phyloP scores from a whole-genome alignment of 768 basidiomycete genomes.

The Phylloporus sp. region DNA sequence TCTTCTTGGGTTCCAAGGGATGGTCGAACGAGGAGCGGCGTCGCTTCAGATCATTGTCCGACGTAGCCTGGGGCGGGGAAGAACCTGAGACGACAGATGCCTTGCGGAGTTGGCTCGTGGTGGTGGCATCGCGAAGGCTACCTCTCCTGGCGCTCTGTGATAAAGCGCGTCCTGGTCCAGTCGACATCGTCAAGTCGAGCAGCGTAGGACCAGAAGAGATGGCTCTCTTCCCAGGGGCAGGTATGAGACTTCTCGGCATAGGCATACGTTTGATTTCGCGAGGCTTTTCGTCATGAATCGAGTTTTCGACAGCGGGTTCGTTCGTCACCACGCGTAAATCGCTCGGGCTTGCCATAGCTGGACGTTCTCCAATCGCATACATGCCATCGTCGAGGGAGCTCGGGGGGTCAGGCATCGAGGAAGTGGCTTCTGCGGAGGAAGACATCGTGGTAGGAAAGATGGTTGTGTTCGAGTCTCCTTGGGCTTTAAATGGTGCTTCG shows the following conservation, averaged over 20 bases:
- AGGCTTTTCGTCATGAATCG: background rate
- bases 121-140: background rate
- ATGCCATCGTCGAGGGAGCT: background rate
- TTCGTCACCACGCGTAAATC: conserved; percentile 11
- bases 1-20: conserved; percentile 13
- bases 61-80: background rate
- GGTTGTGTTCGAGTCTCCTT: background rate
- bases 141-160: background rate
- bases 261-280: background rate
- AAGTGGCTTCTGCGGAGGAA: background rate
- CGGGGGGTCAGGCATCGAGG: background rate
- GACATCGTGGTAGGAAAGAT: background rate
- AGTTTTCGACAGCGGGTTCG: background rate
- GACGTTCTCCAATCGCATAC: background rate
- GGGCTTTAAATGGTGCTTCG: conserved; percentile 2
- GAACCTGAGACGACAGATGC: background rate
- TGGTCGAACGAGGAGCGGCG: conserved; percentile 2
- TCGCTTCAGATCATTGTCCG: conserved; percentile 10
- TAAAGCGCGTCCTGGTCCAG: background rate
- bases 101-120: background rate
- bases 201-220: background rate
- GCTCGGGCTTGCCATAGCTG: background rate
- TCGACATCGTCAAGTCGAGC: background rate
- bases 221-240: background rate
- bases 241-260: background rate